Conservation (phyloP, 331 rosid species). For the Acacia pycnantha region DNA sequence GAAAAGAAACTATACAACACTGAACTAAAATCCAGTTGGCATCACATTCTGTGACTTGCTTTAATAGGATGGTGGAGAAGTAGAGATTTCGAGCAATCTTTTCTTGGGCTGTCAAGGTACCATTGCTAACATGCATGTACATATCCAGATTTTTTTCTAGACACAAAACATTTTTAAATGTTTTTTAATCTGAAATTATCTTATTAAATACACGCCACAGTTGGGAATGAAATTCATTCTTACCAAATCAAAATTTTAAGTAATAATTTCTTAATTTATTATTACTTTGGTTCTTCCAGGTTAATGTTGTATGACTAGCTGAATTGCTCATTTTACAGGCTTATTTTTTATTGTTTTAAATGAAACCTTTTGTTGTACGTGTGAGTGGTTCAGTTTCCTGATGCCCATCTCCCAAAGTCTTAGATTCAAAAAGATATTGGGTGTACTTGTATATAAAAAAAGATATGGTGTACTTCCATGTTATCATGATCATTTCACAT, state of each 20-base stretch:
- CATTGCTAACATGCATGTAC: not conserved
- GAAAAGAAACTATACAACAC: slow-evolving; percentile 5
- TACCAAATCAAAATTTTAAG: slow-evolving; percentile 65
- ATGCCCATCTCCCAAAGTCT: too few species aligned
- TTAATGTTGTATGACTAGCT: too few species aligned
- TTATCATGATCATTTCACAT: too few species aligned
- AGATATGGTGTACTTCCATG: too few species aligned
- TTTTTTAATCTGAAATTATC: slow-evolving; percentile 30
- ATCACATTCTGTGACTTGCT: slow-evolving; percentile 27
- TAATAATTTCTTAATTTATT: too few species aligned
- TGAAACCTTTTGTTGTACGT: too few species aligned
- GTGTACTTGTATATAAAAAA: too few species aligned
- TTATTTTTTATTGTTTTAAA: too few species aligned
- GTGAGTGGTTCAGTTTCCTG: too few species aligned
- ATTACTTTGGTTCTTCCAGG: too few species aligned
- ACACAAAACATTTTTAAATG: not conserved
- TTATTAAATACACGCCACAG: slow-evolving; percentile 46
- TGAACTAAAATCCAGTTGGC: slow-evolving; percentile 6
- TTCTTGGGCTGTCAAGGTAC: slow-evolving; percentile 88
- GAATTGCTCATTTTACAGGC: too few species aligned
- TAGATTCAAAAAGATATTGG: too few species aligned
- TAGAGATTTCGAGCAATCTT: slow-evolving; percentile 85
- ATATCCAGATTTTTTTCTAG: not conserved
- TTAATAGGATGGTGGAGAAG: slow-evolving; percentile 60
- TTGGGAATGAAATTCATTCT: slow-evolving; percentile 84